Evolutionary conservation across 1,139 yeast genomes (phyloP), one percentile per base, ranked within the genome.

Genomic region (Yamadazyma friedrichii): DNA sequence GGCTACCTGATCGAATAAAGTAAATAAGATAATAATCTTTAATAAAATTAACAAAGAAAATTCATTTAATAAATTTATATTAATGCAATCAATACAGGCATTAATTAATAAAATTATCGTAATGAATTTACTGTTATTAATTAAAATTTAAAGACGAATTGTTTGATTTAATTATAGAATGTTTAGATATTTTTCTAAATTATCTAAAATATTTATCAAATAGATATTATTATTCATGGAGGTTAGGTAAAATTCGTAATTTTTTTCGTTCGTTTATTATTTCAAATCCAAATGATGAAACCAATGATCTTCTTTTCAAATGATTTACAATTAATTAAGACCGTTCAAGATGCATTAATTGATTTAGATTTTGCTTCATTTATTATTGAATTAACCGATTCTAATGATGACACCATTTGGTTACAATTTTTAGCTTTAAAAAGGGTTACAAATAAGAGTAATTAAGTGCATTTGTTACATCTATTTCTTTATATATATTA

Each of bases 201-300:
- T 37, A 26, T n/a, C 26, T 65, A 45, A 52, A 62, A 5, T 49
- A 54, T 15, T 51, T 61, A 27, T 63, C 69, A 40, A 57, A 57
- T 31, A 51, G 69, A 39, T 68, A 69, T 44, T 69, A 64, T 48
- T 65, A 62, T 49, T 70, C 73, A 1, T 68, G 74, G 74, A 55
- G 68, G 45, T 53, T 65, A 2, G 56, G 62, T 3, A 68, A 65
- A 41, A 61, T 66, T 1, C 66, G 65, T 36, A 49, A 55, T 2
- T 20, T 39, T 6, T 13, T 39, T 8, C 9, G 35, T n/a, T 35
- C 39, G 11, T 63, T 53, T 38, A 42, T 67, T 20, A 46, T 15
- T 3, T 26, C 31, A 24, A 27, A 26, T 11, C 6, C n/a, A 3
- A 11, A 15, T 8, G 12, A 15, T 4, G 8, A 17, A 3, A n/a